Percentiles rank a stretch among this genome's conserved stretches.
Conservation (phyloP, 1,139 yeast species). For the Diutina catenulata region DNA sequence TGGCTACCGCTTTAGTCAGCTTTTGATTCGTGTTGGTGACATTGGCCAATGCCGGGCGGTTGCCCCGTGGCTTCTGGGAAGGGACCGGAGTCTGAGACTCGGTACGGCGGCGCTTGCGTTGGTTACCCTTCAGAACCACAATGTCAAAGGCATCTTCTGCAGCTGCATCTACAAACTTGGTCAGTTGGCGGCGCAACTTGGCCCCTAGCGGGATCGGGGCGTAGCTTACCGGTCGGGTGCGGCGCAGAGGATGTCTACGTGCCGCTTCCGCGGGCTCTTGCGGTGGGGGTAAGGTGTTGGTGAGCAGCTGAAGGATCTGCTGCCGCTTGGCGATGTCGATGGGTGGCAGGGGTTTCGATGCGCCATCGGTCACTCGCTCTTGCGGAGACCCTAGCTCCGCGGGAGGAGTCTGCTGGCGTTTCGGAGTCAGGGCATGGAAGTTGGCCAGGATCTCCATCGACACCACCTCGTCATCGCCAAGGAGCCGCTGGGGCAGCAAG, state of each 20-base stretch:
- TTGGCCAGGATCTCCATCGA: slow-evolving; percentile 2
- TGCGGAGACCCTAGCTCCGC: not conserved
- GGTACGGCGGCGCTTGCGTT: not conserved
- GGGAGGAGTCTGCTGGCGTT: slow-evolving; percentile 1
- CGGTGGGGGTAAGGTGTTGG: slow-evolving; percentile 1
- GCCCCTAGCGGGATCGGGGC: slow-evolving; percentile 5
- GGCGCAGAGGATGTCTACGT: not conserved
- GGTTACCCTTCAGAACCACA: not conserved
- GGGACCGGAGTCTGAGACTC: not conserved
- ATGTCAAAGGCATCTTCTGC: not conserved
- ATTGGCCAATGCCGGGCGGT: not conserved
- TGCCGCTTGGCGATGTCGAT: not conserved
- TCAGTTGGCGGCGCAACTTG: not conserved
- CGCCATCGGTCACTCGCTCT: not conserved
- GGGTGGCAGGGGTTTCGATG: not conserved
- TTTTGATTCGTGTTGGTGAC: not conserved
- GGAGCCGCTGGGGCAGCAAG: not conserved
- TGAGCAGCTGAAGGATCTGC: not conserved
- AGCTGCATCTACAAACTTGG: slow-evolving; percentile 1
- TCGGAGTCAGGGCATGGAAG: slow-evolving; percentile 2
- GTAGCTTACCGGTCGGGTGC: not conserved
- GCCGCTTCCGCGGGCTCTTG: not conserved
- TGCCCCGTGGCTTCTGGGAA: not conserved
- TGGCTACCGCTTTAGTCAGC: not conserved
- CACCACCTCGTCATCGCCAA: not conserved